Evolutionary conservation across 1,139 yeast genomes (phyloP), one percentile per base, ranked within the genome.

Genomic region (Pichiaceae sp.): DNA sequence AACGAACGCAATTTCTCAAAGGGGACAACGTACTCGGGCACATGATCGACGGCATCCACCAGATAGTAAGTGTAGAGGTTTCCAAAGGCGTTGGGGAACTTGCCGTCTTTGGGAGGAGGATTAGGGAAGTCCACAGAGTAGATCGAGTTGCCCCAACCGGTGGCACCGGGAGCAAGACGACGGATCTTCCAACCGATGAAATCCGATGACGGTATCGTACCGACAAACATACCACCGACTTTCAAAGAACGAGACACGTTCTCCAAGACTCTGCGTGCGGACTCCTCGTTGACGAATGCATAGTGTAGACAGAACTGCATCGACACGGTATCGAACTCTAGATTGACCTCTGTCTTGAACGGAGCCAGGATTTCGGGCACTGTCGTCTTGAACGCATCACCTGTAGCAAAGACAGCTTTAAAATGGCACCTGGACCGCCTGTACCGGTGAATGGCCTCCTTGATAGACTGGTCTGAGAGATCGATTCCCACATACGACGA

Each of bases 1-100:
- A 87, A 62, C 42, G 80, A 74, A 55, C 95, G 69, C 42, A 91
- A 73, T 0, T 82, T 75, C 51, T 91, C 96, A 61, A 91, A 87
- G 0, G 97, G 98, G 4, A 91, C 96, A n/a, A 91, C 93, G 53
- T 84, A 91, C 54, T 91, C 99, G 0, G 97, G 97, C 7, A 91
- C 96, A 52, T 91, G 80, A 45, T 86, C 96, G 34, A 91, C 93
- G 0, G 99, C 98, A 61, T 91, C 98, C 47, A 79, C 78, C 42
- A 91, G 64, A 62, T 70, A 85, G 55, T 85, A 91, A 37, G 74
- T 75, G 57, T 91, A 91, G 50, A 75, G 70, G 57, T 87, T 84
- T 0, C 98, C 98, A 56, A 68, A 89, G 0, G 94, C 85, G 1
- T 80, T 75, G 15, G 77, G 66, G 53, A 86, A 86, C 17, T 68